These are phyloP conservation scores for Aurantiochytrium sp. DNA, from an alignment of 108 stramenopile species.

Conservation along the genomic window DNA sequence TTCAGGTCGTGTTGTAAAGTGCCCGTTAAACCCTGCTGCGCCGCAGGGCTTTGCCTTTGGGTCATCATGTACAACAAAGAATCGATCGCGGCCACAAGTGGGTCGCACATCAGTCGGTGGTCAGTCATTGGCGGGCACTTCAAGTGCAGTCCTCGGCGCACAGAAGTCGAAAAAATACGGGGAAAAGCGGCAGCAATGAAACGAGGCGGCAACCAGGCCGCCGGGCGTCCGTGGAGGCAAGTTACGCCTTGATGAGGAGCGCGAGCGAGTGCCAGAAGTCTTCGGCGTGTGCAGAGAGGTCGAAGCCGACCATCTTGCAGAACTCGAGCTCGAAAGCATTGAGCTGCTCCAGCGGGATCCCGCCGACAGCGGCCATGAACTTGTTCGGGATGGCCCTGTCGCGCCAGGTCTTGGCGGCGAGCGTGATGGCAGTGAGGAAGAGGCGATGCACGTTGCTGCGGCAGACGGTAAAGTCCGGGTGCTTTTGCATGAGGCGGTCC, in stretches of 20 bases:
- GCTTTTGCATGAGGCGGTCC: neutral
- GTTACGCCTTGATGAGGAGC: neutral
- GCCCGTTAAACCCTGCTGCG: too few relatives aligned
- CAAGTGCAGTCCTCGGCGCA: too few relatives aligned
- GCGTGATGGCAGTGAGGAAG: neutral
- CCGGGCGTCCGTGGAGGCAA: too few relatives aligned
- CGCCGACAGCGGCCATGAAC: conserved; percentile 3
- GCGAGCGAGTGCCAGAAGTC: neutral
- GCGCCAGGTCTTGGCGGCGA: neutral
- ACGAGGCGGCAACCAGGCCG: too few relatives aligned
- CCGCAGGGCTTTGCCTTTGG: too few relatives aligned
- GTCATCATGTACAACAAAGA: too few relatives aligned
- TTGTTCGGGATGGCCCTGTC: conserved; percentile 1
- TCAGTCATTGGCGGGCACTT: too few relatives aligned
- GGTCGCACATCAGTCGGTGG: too few relatives aligned
- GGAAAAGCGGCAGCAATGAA: neutral
- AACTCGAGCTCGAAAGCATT: neutral
- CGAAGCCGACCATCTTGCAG: neutral
- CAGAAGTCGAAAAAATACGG: neutral
- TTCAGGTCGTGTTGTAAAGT: too few relatives aligned
- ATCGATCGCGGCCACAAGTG: too few relatives aligned
- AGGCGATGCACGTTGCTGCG: conserved; percentile 10
- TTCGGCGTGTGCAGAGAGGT: neutral
- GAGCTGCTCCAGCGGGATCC: neutral
- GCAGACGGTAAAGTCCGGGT: neutral